A percentile compares a stretch with the other conserved stretches of the same genome.
Conservation (phyloP, 2,329 filamentous ascomycete species). For the Amylocarpus encephaloides region DNA sequence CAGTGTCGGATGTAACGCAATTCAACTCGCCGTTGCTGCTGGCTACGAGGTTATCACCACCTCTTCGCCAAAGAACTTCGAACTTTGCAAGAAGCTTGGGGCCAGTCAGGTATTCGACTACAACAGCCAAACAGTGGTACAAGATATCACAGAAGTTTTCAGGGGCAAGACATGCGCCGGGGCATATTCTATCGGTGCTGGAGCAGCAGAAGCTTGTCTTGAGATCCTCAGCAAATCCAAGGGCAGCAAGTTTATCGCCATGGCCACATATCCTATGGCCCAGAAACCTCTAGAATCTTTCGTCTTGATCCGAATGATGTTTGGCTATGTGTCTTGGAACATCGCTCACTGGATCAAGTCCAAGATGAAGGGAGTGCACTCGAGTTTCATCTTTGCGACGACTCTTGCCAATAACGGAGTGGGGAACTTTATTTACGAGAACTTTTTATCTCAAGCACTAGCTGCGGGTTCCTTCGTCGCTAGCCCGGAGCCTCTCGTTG, state of each 20-base stretch:
- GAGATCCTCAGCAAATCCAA: not conserved
- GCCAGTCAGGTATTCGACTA: slow-evolving; percentile 39
- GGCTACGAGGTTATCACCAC: slow-evolving; percentile 37
- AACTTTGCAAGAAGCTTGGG: slow-evolving; percentile 34
- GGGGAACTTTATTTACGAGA: slow-evolving; percentile 30
- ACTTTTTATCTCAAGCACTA: slow-evolving; percentile 36
- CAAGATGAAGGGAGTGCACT: slow-evolving; percentile 3
- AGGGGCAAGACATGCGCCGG: slow-evolving; percentile 29
- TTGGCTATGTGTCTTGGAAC: not conserved
- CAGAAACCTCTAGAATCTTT: not conserved
- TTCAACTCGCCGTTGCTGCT: slow-evolving; percentile 38
- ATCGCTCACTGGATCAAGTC: not conserved
- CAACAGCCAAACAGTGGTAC: slow-evolving; percentile 20
- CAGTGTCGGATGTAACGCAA: slow-evolving; percentile 29
- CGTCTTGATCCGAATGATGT: not conserved
- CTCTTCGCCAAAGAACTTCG: slow-evolving; percentile 33
- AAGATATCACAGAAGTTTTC: slow-evolving; percentile 29
- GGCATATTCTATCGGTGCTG: slow-evolving; percentile 30
- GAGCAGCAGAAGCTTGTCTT: not conserved
- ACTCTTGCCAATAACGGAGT: slow-evolving; percentile 11
- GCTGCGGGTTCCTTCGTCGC: slow-evolving; percentile 30
- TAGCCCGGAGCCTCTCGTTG: slow-evolving; percentile 34
- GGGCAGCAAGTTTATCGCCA: not conserved
- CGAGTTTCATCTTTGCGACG: slow-evolving; percentile 4
- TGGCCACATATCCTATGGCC: not conserved